Evolutionary conservation across 345 rosid species (phyloP), one percentile per base, ranked within the genome.

Genomic region (Pseudoturritis turrita): DNA sequence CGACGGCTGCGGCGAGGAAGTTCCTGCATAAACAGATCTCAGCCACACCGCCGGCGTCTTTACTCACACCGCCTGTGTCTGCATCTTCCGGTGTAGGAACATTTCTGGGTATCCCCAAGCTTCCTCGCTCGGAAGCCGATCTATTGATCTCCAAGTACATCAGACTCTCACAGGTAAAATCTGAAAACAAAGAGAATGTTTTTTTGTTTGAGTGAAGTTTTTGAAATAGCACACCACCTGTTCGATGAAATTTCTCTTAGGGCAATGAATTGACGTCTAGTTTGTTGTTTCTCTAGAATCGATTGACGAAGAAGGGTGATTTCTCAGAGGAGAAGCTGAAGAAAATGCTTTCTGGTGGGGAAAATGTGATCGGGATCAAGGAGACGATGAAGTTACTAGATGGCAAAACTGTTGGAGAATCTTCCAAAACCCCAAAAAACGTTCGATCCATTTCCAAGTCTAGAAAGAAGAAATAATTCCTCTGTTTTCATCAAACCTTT

Each of bases 221-320:
- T 47, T 26, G 2, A 63, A 41, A 7, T 49, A 37, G 78, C 54
- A 5, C 78, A 46, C 78, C 61, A 74, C 51, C 3, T 66, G 78
- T 74, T 74, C 54, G 73, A 74, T 59, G 73, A 49, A 74, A 57
- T 62, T 4, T 3, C 70, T 36, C 52, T 15, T 0, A 10, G 37
- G 37, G 36, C 15, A 17, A 53, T n/a, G 11, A 51, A 31, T 23
- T 55, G 11, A 36, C 52, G 21, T 15, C 28, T 4, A 31, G 13
- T 12, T 25, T 50, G 43, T 6, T 50, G 69, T 66, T 40, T 50
- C 25, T 59, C 0, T 59, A 74, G 78, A 25, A 47, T 10, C 78
- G 78, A 0, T 35, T 74, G 78, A 29, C 73, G 21, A 74, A 74
- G 78, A 74, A 74, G 52, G 73, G 78, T 40, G 78, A 67, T 17